Conservation (phyloP, 495 filamentous ascomycete genomes). For the Hypoxylon intermedium region DNA sequence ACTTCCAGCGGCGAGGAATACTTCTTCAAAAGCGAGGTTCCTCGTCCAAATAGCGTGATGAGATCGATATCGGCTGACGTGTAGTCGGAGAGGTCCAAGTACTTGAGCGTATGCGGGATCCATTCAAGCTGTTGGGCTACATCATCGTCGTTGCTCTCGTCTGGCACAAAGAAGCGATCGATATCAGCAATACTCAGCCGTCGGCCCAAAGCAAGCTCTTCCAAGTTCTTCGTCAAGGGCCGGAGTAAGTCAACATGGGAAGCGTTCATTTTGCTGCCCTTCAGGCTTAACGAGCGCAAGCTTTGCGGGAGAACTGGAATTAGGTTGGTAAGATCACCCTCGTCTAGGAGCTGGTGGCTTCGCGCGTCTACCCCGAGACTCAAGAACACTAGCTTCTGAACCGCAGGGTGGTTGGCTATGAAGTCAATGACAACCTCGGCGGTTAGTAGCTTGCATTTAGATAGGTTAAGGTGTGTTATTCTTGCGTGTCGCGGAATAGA, state of each 20-base stretch:
- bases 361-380: slow-evolving; percentile 78
- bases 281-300: slow-evolving; percentile 78
- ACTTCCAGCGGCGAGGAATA: slow-evolving; percentile 77
- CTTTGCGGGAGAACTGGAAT: slow-evolving; percentile 72
- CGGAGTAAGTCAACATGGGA: slow-evolving; percentile 68
- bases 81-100: slow-evolving; percentile 73
- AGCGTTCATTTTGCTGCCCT: slow-evolving; percentile 72
- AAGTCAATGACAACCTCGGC: slow-evolving; percentile 74
- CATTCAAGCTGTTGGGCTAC: slow-evolving; percentile 51
- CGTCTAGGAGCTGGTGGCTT: slow-evolving; percentile 73
- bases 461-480: slow-evolving; percentile 82
- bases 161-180: slow-evolving; percentile 61
- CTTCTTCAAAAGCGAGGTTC: slow-evolving; percentile 66
- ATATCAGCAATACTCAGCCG: slow-evolving; percentile 71
- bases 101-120: slow-evolving; percentile 72
- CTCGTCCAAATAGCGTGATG: slow-evolving; percentile 64
- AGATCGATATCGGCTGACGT: slow-evolving; percentile 66
- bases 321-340: slow-evolving; percentile 68
- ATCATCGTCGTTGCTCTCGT: slow-evolving; percentile 46
- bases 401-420: slow-evolving; percentile 74
- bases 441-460: slow-evolving; percentile 75
- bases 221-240: slow-evolving; percentile 80
- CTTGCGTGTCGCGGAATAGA: slow-evolving; percentile 74
- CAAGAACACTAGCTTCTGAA: slow-evolving; percentile 70
- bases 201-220: slow-evolving; percentile 78